Evolutionary conservation across 345 rosid genomes (phyloP), one percentile per base, ranked within the genome.

Genomic region (Kandelia obovata): DNA sequence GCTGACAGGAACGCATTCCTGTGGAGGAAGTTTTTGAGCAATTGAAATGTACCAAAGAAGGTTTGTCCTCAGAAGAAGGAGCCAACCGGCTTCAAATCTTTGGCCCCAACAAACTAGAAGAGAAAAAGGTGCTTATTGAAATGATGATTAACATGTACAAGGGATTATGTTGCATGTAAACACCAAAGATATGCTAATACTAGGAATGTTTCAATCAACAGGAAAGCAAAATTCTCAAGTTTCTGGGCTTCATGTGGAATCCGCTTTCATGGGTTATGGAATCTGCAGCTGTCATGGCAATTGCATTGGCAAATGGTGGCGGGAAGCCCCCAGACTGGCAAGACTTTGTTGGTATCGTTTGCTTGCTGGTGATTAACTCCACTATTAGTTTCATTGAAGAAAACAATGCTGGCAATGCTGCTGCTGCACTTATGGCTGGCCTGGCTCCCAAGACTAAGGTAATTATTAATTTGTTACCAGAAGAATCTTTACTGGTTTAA

Each of bases 211-310:
- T 55, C 11, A 6, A 53, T 62, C 20, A 21, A 73, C 77, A 91
- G 90, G 96, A 92, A 80, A 89, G 89, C 84, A 92, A 88, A 67
- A 0, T 92, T 8, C 91, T 89, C 65, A 89, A 92, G 92, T 89
- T 92, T 73, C 77, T 89, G 72, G 97, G 97, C 58, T 92, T 92
- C 77, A 88, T 92, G 97, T 89, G 96, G 93, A 91, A 91, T 71
- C 96, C 96, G 32, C 81, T 91, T 21, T 91, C 97, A 1, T 89
- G 96, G 97, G 97, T 89, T 57, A 89, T 91, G 97, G 97, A 91
- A 76, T 78, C 91, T 67, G 93, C 96, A 70, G 97, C 97, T 11
- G 25, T 92, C 7, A 92, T 92, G 97, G 96, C 97, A 65, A 89
- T 91, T 74, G 97, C 82, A 0, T 71, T 91, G 70, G 97, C 97